A percentile compares a stretch with the other conserved stretches of the same genome.
Evolutionary conservation across 106 monocot species (phyloP).

Genomic region (Narthecium ossifragum): DNA sequence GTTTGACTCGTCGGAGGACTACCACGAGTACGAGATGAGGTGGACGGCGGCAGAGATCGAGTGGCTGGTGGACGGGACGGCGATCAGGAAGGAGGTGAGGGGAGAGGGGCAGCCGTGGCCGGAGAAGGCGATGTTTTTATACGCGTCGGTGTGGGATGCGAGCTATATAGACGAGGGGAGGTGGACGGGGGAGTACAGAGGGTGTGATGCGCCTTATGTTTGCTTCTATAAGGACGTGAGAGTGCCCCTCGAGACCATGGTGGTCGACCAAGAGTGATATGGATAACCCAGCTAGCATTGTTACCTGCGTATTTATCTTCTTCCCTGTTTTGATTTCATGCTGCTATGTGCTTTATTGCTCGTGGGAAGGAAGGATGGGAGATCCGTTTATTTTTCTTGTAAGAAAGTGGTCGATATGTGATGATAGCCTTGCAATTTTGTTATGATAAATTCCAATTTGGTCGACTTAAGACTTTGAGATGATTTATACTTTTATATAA

Average conservation of each 20-base stretch:
- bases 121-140: constrained; percentile 55
- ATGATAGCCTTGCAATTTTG: too few species aligned
- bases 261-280: constrained; percentile 23
- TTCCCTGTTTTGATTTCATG: too few species aligned
- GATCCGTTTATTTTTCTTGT: too few species aligned
- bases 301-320: too few species aligned
- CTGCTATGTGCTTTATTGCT: too few species aligned
- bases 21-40: constrained; percentile 53
- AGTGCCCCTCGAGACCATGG: constrained; percentile 28
- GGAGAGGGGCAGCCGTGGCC: constrained; percentile 36
- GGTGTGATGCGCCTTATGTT: constrained; percentile 54
- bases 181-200: constrained; percentile 57
- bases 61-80: constrained; percentile 49
- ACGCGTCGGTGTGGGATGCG: constrained; percentile 74
- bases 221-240: constrained; percentile 59
- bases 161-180: constrained; percentile 51
- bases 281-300: too few species aligned
- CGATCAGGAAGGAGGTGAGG: constrained; percentile 44
- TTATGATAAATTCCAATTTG: too few species aligned
- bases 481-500: too few species aligned
- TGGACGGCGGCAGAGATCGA: constrained; percentile 37
- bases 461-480: too few species aligned
- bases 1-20: too few species aligned
- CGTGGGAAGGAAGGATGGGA: too few species aligned
- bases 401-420: too few species aligned